These are phyloP conservation scores for Oryza longistaminata DNA, from an alignment of 176 grass and related monocot genomes.

Conservation along the genomic window DNA sequence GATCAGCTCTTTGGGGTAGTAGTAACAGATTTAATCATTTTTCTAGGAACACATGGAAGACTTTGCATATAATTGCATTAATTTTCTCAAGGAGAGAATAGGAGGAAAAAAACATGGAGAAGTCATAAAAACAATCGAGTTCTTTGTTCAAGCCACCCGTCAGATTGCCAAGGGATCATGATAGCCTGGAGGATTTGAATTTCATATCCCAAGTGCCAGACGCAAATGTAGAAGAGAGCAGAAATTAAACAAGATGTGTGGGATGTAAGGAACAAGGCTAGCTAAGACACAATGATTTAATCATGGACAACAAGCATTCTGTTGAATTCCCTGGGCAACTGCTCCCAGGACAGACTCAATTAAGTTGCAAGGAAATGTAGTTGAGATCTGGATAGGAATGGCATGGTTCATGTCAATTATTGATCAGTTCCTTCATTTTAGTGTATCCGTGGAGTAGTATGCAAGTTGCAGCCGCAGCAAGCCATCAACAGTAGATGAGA, in stretches of 20 bases:
- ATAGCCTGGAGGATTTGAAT: not conserved
- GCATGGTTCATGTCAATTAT: constrained; percentile 2
- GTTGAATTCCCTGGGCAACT: not conserved
- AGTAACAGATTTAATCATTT: not conserved
- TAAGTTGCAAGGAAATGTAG: constrained; percentile 17
- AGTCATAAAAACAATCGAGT: not conserved
- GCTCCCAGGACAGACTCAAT: not conserved
- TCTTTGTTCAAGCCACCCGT: not conserved
- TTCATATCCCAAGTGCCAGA: not conserved
- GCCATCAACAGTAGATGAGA: not conserved
- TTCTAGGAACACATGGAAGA: not conserved
- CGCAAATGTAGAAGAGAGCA: not conserved
- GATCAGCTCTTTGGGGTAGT: not conserved
- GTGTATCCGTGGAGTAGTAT: not conserved
- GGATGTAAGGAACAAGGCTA: not conserved
- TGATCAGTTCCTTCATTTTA: not conserved
- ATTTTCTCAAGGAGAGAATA: not conserved
- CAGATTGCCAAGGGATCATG: not conserved
- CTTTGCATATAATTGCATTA: not conserved
- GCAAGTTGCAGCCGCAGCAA: not conserved
- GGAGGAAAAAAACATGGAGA: not conserved
- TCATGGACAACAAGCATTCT: not conserved
- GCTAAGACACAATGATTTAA: not conserved
- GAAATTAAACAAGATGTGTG: not conserved
- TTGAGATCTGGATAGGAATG: not conserved